These are phyloP conservation scores for Porcisia hertigi DNA, from an alignment of 208 protist species.

Conservation along the genomic window DNA sequence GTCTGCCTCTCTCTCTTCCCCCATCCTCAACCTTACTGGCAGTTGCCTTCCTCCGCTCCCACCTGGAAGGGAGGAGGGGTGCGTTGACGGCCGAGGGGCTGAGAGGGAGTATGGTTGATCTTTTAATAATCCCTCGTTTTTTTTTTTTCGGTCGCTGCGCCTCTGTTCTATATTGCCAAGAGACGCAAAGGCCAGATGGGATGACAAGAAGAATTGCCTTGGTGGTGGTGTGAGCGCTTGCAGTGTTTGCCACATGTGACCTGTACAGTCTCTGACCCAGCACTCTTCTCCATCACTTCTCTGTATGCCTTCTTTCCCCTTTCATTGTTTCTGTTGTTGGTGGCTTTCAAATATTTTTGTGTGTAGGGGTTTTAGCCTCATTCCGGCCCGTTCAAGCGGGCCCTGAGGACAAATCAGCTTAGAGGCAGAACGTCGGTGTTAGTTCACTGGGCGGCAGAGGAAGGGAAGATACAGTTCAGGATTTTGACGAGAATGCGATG, in stretches of 20 bases:
- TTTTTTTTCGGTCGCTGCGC: not conserved
- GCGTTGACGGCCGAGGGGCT: too few species aligned
- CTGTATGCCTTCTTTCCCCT: not conserved
- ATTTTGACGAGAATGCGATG: not conserved
- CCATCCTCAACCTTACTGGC: too few species aligned
- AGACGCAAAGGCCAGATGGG: not conserved
- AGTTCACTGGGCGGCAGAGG: too few species aligned
- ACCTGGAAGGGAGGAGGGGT: too few species aligned
- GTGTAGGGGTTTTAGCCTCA: not conserved
- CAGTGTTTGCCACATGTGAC: not conserved
- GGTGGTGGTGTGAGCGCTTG: not conserved
- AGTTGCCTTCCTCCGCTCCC: too few species aligned
- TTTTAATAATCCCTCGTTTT: too few species aligned
- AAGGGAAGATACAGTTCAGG: not conserved
- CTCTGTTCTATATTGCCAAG: not conserved
- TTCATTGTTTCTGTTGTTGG: not conserved
- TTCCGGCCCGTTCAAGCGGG: not conserved
- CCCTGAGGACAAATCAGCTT: not conserved
- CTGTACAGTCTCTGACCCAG: not conserved
- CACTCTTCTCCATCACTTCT: not conserved
- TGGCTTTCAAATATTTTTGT: too few species aligned
- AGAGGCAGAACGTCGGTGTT: not conserved
- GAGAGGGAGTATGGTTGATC: too few species aligned
- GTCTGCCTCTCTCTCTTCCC: too few species aligned
- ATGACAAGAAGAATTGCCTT: not conserved